Evolutionary conservation across 2,329 filamentous ascomycete genomes (phyloP).

Genomic region (Pezizomycotina sp.): DNA sequence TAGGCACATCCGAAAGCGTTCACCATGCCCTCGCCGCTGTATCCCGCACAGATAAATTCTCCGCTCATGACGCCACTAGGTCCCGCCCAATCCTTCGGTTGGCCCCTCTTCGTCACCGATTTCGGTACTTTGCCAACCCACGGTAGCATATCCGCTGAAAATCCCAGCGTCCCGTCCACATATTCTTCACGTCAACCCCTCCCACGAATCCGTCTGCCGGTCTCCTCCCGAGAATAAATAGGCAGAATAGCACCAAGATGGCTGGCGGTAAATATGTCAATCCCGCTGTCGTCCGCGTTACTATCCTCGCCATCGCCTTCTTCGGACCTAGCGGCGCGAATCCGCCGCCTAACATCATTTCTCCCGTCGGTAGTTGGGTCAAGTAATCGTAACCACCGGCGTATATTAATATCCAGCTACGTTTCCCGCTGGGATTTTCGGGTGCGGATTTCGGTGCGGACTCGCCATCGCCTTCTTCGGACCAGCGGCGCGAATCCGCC

Average conservation of each 20-base stretch:
- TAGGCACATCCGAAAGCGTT: conserved; percentile 38
- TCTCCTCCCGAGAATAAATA: conserved; percentile 30
- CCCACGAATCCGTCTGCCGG: conserved; percentile 18
- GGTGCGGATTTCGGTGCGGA: conserved; percentile 2
- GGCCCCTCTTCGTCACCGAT: conserved; percentile 19
- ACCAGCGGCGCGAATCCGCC: conserved; percentile 36
- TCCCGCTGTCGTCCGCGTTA: conserved; percentile 33
- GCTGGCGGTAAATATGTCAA: conserved; percentile 31
- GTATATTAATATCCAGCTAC: conserved; percentile 39
- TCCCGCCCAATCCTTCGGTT: conserved; percentile 24
- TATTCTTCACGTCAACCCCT: conserved; percentile 27
- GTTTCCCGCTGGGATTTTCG: conserved; percentile 26
- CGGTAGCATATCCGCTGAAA: conserved; percentile 36
- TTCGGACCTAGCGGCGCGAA: conserved; percentile 32
- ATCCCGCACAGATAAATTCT: conserved; percentile 40
- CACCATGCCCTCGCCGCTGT: conserved; percentile 39
- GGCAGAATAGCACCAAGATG: conserved; percentile 32
- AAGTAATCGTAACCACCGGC: conserved; percentile 37
- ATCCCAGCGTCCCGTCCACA: conserved; percentile 38
- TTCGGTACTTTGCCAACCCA: conserved; percentile 35
- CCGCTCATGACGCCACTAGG: conserved; percentile 13
- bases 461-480: conserved; percentile 33
- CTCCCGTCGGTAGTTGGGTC: conserved; percentile 32
- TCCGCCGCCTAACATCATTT: conserved; percentile 41
- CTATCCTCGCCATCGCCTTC: conserved; percentile 34